Evolutionary conservation across 768 basidiomycete genomes (phyloP), one percentile per base, ranked within the genome.

Genomic region (Cystofilobasidium capitatum): DNA sequence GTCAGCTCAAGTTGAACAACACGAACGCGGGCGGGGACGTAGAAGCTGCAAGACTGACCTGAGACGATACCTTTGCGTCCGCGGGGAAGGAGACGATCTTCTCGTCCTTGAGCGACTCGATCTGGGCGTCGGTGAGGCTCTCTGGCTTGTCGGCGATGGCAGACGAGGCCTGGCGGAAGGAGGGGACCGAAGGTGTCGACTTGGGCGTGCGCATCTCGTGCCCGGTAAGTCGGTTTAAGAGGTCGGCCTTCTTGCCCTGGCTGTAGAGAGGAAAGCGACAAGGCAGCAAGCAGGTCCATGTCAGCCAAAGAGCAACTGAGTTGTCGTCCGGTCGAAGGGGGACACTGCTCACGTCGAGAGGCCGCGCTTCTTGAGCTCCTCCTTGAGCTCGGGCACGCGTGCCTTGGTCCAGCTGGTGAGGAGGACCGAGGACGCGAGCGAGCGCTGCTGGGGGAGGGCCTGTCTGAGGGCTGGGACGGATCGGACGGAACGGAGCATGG

Each of bases 341-440:
- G 36, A 35, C 33, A 16, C 33, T 2, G 39, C 36, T 33, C 39
- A 61, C 59, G 44, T 61, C 24, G 59, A 42, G 9, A 61, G 39
- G 37, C 44, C 44, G 39, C 59, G 59, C 59, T 61, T 61, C 39
- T 40, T 61, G 37, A 61, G 59, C 37, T 61, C 59, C 44, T 39
- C 39, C 40, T 44, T 44, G 16, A 61, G 39, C 31, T 61, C 36
- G n/a, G n/a, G 20, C n/a, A 61, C 37, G 26, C 39, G 39, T 17
- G 39, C 39, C 31, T 61, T 26, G 9, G 6, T 31, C 59, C 59
- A 61, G 29, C 44, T 40, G 9, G 59, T 42, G 39, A 61, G 59
- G 16, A 61, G 37, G 39, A 61, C 59, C 7, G 59, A 42, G 6
- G 59, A 61, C 24, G 59, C 59, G 39, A 61, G 44, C 59, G 39